Evolutionary conservation across 345 rosid genomes (phyloP), one percentile per base, ranked within the genome.

Genomic region (Linum lewisii): DNA sequence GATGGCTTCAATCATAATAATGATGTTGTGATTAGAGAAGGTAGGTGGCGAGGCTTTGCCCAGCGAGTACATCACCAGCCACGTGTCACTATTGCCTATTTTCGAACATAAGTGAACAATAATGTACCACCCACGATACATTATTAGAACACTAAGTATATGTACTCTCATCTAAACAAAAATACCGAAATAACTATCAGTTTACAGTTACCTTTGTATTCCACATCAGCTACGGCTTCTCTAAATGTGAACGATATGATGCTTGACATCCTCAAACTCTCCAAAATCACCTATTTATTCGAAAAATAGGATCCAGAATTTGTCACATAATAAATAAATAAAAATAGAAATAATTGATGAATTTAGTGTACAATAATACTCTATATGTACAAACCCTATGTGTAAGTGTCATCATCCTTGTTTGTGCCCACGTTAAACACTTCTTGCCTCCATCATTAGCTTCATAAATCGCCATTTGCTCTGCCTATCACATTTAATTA

Each of bases 241-340:
- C 97, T 83, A 72, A 81, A 90, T 2, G 95, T 82, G 78, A 90
- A 90, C 57, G 95, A 87, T 81, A 90, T 87, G 66, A 90, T 81
- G 77, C 89, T 90, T 65, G 97, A 80, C 89, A 87, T 87, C 77
- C 97, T 77, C 73, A 90, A 60, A 61, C 82, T 82, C 84, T 90
- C 97, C 65, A 78, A 60, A 64, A 81, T 44, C 42, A 79, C 77
- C 89, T 83, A 77, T 42, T 37, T 66, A 18, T 61, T 6, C 0
- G 42, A 25, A 10, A 16, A 24, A 6, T 15, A 65, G 6, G 20
- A 37, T 32, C 1, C n/a, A 8, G 21, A 7, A 18, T 18, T 15
- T 18, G 16, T 34, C 23, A 6, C n/a, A n/a, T n/a, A n/a, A n/a
- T n/a, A n/a, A n/a, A n/a, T n/a, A n/a, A n/a, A n/a, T n/a, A n/a